phyloP scores from a whole-genome alignment of 2,329 filamentous ascomycete genomes.

The Botryotinia globosa region DNA sequence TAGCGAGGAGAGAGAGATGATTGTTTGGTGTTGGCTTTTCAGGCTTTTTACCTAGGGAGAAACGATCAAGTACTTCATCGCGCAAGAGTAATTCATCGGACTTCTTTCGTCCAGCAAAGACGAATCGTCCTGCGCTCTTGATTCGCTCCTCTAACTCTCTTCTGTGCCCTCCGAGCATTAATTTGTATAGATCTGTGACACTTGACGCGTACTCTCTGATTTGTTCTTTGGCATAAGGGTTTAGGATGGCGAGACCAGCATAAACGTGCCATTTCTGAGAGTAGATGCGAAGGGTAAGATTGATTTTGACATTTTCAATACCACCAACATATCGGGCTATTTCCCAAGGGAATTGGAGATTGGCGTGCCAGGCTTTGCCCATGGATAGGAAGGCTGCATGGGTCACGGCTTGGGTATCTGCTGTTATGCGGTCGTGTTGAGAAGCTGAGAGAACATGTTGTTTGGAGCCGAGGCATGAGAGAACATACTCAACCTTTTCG shows the following conservation, averaged over 20 bases:
- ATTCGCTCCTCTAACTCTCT: slow-evolving; percentile 73
- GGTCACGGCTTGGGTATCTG: slow-evolving; percentile 96
- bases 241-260: slow-evolving; percentile 92
- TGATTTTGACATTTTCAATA: slow-evolving; percentile 99
- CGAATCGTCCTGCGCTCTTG: slow-evolving; percentile 72
- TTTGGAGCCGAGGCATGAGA: slow-evolving; percentile 81
- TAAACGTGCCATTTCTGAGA: slow-evolving; percentile 99
- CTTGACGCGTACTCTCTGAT: slow-evolving; percentile 91
- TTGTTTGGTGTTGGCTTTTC: slow-evolving; percentile 73
- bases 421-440: slow-evolving; percentile 94
- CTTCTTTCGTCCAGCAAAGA: slow-evolving; percentile 55
- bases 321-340: slow-evolving; percentile 92
- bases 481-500: slow-evolving; percentile 72
- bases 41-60: slow-evolving; percentile 71
- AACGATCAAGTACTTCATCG: slow-evolving; percentile 82
- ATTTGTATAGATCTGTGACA: slow-evolving; percentile 91
- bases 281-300: slow-evolving; percentile 95
- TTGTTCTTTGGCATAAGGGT: slow-evolving; percentile 86
- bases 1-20: slow-evolving; percentile 87
- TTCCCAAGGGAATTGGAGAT: slow-evolving; percentile 96
- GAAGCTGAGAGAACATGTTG: slow-evolving; percentile 82
- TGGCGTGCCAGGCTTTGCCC: slow-evolving; percentile 96
- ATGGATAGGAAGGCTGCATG: slow-evolving; percentile 96
- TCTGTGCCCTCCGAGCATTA: slow-evolving; percentile 85
- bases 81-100: slow-evolving; percentile 65